A percentile compares a stretch with the other conserved stretches of the same genome.
Conservation (phyloP, 371 early-diverging fungal genomes). For the Apophysomyces sp. region DNA sequence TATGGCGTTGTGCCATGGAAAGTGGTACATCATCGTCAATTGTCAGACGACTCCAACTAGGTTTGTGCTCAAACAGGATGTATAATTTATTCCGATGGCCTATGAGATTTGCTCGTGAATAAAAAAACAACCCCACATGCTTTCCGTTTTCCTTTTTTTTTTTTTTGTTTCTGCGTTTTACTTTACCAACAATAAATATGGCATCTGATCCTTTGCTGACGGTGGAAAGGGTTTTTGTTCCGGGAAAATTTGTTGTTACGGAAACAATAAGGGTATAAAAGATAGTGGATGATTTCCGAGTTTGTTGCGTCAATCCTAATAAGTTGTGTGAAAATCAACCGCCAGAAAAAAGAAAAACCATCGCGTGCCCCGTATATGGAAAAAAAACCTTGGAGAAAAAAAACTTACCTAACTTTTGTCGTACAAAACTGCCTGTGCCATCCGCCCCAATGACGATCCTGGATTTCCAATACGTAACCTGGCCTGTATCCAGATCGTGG, state of each 20-base stretch:
- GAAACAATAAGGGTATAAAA: conserved; percentile 29
- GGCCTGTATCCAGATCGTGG: conserved; percentile 18
- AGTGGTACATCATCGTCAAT: conserved; percentile 32
- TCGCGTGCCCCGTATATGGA: conserved; percentile 2
- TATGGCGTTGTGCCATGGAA: conserved; percentile 16
- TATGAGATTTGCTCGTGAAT: conserved; percentile 6
- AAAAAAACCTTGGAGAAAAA: conserved; percentile 2
- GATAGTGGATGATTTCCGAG: neutral
- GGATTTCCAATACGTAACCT: conserved; percentile 20
- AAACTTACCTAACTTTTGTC: conserved; percentile 38
- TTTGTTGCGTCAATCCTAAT: neutral
- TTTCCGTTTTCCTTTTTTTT: neutral
- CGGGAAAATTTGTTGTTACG: conserved; percentile 29
- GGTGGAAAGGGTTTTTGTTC: conserved; percentile 21
- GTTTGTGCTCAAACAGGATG: conserved; percentile 31
- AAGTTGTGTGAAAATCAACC: neutral
- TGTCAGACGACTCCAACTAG: conserved; percentile 32
- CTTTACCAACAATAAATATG: conserved; percentile 31
- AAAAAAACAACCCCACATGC: neutral
- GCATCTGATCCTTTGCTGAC: conserved; percentile 24
- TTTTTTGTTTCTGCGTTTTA: neutral
- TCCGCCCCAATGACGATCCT: conserved; percentile 35
- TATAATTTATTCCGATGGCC: conserved; percentile 30
- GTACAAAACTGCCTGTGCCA: conserved; percentile 28
- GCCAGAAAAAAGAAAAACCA: neutral